Base-by-base conservation (phyloP, 257 asterid genomes). In the Solanum ossicruentum region DNA sequence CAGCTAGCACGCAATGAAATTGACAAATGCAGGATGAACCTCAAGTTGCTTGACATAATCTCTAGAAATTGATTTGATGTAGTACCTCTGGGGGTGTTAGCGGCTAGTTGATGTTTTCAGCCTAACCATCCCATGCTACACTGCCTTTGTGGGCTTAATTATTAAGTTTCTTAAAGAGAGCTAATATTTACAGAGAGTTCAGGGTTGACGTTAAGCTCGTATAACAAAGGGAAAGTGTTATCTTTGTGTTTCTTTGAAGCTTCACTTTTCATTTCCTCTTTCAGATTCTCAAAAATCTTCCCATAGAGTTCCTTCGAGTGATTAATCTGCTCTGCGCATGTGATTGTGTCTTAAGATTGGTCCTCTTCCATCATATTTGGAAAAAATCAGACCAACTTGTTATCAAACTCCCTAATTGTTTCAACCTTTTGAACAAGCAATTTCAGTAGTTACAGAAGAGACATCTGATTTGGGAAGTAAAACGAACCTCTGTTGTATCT, bases 401-500 rank as follows among this genome's bases (percentile, higher is more conserved):
- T 78, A 52, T 49, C 6, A 2, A 78, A 16, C 26, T 78, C 49
- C 60, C 63, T 73, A 52, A 2, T 52, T 45, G 43, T 26, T 78
- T 51, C 5, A 51, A 10, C 65, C 16, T 78, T 52, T 52, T 26
- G 82, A 51, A 26, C 82, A 78, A 52, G 82, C 7, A 77, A 52
- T 51, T 0, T 16, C 65, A 52, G 65, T 26, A 77, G 82, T 26
- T 26, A 51, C 63, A 23, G n/a, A 8, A 51, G 10, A 51, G 63
- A 51, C 10, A 77, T 77, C 63, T 15, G 47, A 75, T 51, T 51
- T 51, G 43, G 26, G 82, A 77, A 77, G 63, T 49, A 77, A 77
- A 55, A 86, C 92, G 26, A 84, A 96, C 99, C 99, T 96, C 98
- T 72, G 87, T 54, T 18, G 94, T 49, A 67, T 96, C 97, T 90